Conservation (phyloP, 306 rosid species). For the Cucurbita pepo region DNA sequence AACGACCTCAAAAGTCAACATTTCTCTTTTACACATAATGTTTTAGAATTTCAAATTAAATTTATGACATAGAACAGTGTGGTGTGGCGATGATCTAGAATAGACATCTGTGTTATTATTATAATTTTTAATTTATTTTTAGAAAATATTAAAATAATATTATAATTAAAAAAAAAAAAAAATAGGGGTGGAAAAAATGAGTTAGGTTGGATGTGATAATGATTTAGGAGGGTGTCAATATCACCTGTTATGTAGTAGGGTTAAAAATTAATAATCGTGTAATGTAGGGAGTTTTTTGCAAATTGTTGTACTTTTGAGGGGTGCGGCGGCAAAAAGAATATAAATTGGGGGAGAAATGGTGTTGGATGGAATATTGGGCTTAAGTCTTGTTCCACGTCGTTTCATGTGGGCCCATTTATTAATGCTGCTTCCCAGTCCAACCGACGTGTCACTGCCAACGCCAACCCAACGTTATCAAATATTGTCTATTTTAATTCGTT, state of each 20-base stretch:
- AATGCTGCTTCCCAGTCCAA: background rate
- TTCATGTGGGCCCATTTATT: background rate
- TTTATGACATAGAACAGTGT: no score
- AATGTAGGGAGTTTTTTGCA: background rate
- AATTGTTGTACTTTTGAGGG: background rate
- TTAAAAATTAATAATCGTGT: background rate
- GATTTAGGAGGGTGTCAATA: background rate
- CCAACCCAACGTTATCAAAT: no score
- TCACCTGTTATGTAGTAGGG: background rate
- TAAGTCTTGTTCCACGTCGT: background rate
- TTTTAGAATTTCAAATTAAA: no score
- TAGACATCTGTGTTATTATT: no score
- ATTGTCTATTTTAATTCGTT: no score
- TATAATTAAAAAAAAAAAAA: no score
- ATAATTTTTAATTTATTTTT: no score
- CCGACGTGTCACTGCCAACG: no score
- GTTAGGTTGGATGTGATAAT: background rate
- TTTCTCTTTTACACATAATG: background rate
- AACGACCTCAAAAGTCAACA: background rate
- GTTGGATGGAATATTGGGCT: background rate
- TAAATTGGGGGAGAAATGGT: background rate
- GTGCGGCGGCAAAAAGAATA: background rate
- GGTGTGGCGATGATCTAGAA: no score
- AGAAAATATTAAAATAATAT: no score
- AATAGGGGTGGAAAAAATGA: background rate